Base-by-base conservation (phyloP, 2,329 filamentous ascomycete species). In the Madurella fahalii region DNA sequence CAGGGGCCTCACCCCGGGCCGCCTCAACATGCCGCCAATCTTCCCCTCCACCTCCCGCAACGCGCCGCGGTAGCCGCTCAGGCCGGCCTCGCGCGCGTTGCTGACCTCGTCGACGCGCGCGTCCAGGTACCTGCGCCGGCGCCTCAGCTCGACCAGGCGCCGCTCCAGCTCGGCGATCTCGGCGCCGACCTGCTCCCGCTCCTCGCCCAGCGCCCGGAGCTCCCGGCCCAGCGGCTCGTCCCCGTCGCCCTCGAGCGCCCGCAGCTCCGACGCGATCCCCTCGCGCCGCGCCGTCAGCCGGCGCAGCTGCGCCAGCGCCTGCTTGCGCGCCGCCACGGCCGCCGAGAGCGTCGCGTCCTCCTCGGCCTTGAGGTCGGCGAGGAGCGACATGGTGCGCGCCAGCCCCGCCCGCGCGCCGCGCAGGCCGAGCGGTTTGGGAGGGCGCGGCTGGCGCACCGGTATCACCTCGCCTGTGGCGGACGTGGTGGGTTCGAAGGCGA, bases 41-140 rank as follows among this genome's bases (percentile, higher is more conserved):
- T 87, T 81, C 13, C 72, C 74, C 57, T 91, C 85, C 5, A 89
- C 77, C 51, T 89, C 80, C 52, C 75, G 80, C 37, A 90, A 70
- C 4, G 86, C 85, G 1, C 84, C 81, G 17, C 78, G 81, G 67
- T 90, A 91, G 0, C 86, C 85, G 52, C 85, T 88, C 13, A 90
- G 68, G n/a, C 83, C 83, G 2, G 87, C 84, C 66, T 90, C 87
- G 39, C 85, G 75, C 51, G 78, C 77, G 61, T 85, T 90, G 58
- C 79, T 78, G 1, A 83, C 77, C 52, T 86, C 82, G 7, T 80
- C 76, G 44, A 89, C 81, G 63, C 82, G 77, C 2, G 77, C 77
- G 57, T 80, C 71, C 0, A 91, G 69, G 65, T 77, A 79, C n/a
- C 77, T 73, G 60, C 84, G 82, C 30, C 80, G 75, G 45, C 76